Conservation (phyloP, 2,329 filamentous ascomycete species). For the Ciborinia camelliae region DNA sequence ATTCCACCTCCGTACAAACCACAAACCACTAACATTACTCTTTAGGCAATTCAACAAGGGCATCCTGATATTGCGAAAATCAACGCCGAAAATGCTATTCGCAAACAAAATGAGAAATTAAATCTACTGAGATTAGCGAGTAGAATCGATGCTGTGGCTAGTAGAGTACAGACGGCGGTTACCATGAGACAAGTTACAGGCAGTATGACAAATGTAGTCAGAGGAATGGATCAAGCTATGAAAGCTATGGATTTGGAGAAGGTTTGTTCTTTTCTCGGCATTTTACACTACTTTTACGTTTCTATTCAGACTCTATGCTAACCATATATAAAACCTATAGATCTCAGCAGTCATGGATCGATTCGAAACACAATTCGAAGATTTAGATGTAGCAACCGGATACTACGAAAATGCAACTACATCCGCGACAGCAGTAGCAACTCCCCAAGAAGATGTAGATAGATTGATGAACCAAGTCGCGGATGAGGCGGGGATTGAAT, state of each 20-base stretch:
- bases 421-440: slow-evolving; percentile 71
- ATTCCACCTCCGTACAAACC: neutral
- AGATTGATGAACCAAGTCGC: slow-evolving; percentile 80
- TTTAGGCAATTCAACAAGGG: slow-evolving; percentile 55
- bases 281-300: neutral
- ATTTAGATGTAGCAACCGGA: slow-evolving; percentile 46
- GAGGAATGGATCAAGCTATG: slow-evolving; percentile 60
- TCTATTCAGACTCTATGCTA: slow-evolving; percentile 1
- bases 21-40: slow-evolving; percentile 11
- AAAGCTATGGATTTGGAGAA: slow-evolving; percentile 61
- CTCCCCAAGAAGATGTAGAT: slow-evolving; percentile 80
- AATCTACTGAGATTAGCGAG: slow-evolving; percentile 56
- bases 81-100: slow-evolving; percentile 60
- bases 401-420: slow-evolving; percentile 79
- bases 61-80: slow-evolving; percentile 60
- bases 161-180: slow-evolving; percentile 59
- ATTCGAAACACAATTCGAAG: slow-evolving; percentile 56
- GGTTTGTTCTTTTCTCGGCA: slow-evolving; percentile 39
- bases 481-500: slow-evolving; percentile 81
- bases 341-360: slow-evolving; percentile 65
- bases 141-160: slow-evolving; percentile 57
- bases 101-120: slow-evolving; percentile 60
- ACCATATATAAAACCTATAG: slow-evolving; percentile 36
- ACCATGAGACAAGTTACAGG: slow-evolving; percentile 60
- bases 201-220: slow-evolving; percentile 60